These are phyloP conservation scores for Sonneratia alba DNA, from an alignment of 345 rosid genomes.

Conservation along the genomic window DNA sequence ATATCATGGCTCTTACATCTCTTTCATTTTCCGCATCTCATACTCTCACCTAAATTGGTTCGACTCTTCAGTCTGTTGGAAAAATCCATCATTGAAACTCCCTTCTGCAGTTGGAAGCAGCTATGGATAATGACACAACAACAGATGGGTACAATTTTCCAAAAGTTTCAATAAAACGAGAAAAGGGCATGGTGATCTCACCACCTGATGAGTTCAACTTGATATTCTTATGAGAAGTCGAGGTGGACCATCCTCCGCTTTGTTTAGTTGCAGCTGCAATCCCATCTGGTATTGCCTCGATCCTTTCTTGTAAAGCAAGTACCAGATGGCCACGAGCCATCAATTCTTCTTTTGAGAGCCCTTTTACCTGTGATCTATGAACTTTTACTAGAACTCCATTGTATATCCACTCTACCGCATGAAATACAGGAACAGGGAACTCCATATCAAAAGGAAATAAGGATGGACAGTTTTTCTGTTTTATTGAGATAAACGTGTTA, in stretches of 20 bases:
- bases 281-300: slow-evolving; percentile 65
- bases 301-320: slow-evolving; percentile 49
- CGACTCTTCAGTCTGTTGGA: slow-evolving; percentile 58
- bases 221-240: slow-evolving; percentile 45
- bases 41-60: slow-evolving; percentile 60
- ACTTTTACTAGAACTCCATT: background rate
- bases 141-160: background rate
- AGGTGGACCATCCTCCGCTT: slow-evolving; percentile 44
- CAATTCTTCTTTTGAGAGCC: slow-evolving; percentile 56
- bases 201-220: slow-evolving; percentile 62
- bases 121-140: background rate
- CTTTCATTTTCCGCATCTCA: slow-evolving; percentile 71
- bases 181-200: background rate
- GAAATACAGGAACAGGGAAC: background rate
- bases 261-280: slow-evolving; percentile 21
- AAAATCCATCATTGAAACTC: slow-evolving; percentile 34
- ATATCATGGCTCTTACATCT: slow-evolving; percentile 29
- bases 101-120: slow-evolving; percentile 30
- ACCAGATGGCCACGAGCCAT: slow-evolving; percentile 48
- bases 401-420: no score
- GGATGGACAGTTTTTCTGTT: background rate
- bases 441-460: background rate
- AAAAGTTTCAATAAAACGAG: background rate
- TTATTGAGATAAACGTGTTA: background rate
- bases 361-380: slow-evolving; percentile 40